Evolutionary conservation across 2,329 filamentous ascomycete species (phyloP).

Genomic region (Diaporthe aspalathi): DNA sequence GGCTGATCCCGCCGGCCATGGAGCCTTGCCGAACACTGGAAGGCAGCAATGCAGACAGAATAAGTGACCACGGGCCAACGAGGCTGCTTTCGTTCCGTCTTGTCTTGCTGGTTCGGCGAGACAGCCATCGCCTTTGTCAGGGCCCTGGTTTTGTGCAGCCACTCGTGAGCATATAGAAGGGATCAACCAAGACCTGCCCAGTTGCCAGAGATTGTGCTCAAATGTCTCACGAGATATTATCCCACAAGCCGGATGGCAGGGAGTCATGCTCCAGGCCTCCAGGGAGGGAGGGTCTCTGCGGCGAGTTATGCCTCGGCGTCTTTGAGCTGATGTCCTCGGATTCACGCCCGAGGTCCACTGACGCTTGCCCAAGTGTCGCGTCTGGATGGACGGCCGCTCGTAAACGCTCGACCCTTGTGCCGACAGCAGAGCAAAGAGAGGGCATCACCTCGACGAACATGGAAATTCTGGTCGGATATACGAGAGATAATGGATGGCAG

Average conservation of each 20-base stretch:
- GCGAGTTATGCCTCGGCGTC: not conserved
- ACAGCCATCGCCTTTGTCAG: not conserved
- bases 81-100: conserved; percentile 3
- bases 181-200: not conserved
- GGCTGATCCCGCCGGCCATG: not conserved
- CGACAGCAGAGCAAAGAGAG: too few species aligned
- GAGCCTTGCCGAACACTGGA: not conserved
- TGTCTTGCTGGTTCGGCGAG: conserved; percentile 4
- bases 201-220: not conserved
- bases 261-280: too few species aligned
- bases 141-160: not conserved
- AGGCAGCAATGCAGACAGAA: conserved; percentile 1
- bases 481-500: not conserved
- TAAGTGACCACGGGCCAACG: not conserved
- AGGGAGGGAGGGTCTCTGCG: not conserved
- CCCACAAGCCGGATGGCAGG: not conserved
- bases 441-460: too few species aligned
- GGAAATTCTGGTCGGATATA: not conserved
- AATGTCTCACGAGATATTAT: conserved; percentile 1
- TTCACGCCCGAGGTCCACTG: not conserved
- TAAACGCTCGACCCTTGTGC: too few species aligned
- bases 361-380: not conserved
- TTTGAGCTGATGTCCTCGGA: not conserved
- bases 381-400: too few species aligned
- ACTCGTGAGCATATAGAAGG: conserved; percentile 5